These are phyloP conservation scores for Penicillium chermesinum DNA, from an alignment of 495 filamentous ascomycete species.

Conservation along the genomic window DNA sequence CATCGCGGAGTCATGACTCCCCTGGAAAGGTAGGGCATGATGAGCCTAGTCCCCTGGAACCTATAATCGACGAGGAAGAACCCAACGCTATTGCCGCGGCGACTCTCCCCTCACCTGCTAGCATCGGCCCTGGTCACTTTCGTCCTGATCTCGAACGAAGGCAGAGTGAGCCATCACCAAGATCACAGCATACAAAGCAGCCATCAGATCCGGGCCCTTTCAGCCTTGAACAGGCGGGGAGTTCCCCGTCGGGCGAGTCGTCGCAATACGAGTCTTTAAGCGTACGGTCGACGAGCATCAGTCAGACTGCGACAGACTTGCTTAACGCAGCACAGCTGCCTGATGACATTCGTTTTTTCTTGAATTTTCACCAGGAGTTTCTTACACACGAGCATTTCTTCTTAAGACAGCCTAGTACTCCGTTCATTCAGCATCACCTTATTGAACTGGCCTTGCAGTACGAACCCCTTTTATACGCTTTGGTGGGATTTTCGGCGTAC, in stretches of 20 bases:
- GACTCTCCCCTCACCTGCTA: constrained; percentile 23
- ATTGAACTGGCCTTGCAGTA: constrained; percentile 67
- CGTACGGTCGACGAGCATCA: constrained; percentile 30
- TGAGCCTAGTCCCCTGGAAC: constrained; percentile 46
- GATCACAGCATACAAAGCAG: constrained; percentile 40
- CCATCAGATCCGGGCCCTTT: constrained; percentile 17
- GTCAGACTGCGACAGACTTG: constrained; percentile 26
- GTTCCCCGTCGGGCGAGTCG: constrained; percentile 44
- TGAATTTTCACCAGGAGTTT: constrained; percentile 70
- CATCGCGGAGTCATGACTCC: constrained; percentile 42
- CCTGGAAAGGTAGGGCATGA: constrained; percentile 45
- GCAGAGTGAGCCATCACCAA: constrained; percentile 36
- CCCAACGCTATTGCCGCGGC: constrained; percentile 24
- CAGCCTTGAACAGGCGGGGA: constrained; percentile 29
- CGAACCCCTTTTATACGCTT: constrained; percentile 80
- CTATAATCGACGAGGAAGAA: constrained; percentile 61
- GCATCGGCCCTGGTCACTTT: constrained; percentile 16
- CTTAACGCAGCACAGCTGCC: constrained; percentile 44
- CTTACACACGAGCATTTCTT: constrained; percentile 79
- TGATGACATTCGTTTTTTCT: constrained; percentile 69
- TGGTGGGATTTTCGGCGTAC: constrained; percentile 89
- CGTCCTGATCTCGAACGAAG: constrained; percentile 24
- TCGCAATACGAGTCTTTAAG: constrained; percentile 31
- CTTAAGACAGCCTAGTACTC: constrained; percentile 57
- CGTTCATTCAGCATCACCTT: constrained; percentile 69